Evolutionary conservation across 768 basidiomycete species (phyloP).

Genomic region (Tylopilus subfusipes): DNA sequence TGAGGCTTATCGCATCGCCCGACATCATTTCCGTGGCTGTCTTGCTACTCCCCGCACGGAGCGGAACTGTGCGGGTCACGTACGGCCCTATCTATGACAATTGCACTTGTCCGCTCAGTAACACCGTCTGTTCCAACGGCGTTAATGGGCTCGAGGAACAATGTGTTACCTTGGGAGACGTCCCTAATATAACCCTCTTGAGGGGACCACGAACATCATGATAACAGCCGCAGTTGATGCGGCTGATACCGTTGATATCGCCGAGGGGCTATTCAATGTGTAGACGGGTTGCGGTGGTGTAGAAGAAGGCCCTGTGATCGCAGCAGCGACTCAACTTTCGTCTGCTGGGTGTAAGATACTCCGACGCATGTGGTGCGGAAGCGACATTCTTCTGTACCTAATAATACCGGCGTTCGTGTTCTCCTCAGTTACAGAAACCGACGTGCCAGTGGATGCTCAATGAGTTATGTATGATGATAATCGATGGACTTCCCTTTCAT

Average conservation of each 20-base stretch:
- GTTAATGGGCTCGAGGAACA: conserved; percentile 29
- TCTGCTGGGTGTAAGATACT: background rate
- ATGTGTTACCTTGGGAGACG: conserved; percentile 32
- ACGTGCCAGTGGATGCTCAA: background rate
- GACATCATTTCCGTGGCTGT: background rate
- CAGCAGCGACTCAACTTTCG: background rate
- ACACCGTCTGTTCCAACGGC: conserved; percentile 9
- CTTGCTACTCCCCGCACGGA: background rate
- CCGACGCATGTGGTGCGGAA: background rate
- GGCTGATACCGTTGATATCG: background rate
- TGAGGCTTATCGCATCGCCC: background rate
- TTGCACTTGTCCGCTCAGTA: conserved; percentile 16
- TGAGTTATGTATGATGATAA: background rate
- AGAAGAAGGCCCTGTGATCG: background rate
- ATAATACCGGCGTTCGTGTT: background rate
- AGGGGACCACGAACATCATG: background rate
- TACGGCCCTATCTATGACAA: background rate
- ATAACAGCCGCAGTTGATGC: background rate
- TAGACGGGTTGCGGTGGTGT: background rate
- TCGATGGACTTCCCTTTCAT: background rate
- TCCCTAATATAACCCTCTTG: conserved; percentile 13
- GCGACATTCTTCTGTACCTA: background rate
- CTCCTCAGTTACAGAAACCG: background rate
- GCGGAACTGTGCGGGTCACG: background rate
- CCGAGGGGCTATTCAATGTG: background rate